phyloP scores from a whole-genome alignment of 2,329 filamentous ascomycete species.

The Alternaria triticimaculans region DNA sequence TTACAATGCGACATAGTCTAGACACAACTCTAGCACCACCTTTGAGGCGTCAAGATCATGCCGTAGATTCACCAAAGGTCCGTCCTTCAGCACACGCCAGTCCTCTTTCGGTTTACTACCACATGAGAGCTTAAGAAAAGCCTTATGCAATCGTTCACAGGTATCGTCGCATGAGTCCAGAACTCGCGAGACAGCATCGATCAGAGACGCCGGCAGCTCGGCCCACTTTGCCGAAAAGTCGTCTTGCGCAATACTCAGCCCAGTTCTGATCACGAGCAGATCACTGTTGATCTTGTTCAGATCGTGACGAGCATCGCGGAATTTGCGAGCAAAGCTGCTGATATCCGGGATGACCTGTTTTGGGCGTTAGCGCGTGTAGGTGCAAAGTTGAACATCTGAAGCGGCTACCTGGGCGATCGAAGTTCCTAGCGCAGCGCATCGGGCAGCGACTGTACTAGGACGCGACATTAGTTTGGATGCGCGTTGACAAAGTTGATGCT shows the following conservation, averaged over 20 bases:
- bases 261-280: conserved; percentile 41
- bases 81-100: conserved; percentile 30
- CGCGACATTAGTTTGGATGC: conserved; percentile 28
- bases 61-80: conserved; percentile 22
- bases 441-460: conserved; percentile 39
- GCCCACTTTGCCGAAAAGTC: conserved; percentile 33
- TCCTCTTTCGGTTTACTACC: conserved; percentile 27
- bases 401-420: conserved; percentile 38
- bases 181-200: conserved; percentile 38
- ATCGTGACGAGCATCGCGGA: conserved; percentile 42
- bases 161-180: conserved; percentile 38
- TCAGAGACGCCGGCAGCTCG: conserved; percentile 27
- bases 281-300: conserved; percentile 41
- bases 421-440: conserved; percentile 42
- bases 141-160: conserved; percentile 37
- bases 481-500: background rate
- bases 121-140: conserved; percentile 37
- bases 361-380: conserved; percentile 16
- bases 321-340: conserved; percentile 38
- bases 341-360: conserved; percentile 39
- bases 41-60: conserved; percentile 37
- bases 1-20: conserved; percentile 41
- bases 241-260: conserved; percentile 41
- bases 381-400: conserved; percentile 3
- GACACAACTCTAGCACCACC: conserved; percentile 36